phyloP scores from a whole-genome alignment of 2,329 filamentous ascomycete species.

The Pseudomassariella vexata region DNA sequence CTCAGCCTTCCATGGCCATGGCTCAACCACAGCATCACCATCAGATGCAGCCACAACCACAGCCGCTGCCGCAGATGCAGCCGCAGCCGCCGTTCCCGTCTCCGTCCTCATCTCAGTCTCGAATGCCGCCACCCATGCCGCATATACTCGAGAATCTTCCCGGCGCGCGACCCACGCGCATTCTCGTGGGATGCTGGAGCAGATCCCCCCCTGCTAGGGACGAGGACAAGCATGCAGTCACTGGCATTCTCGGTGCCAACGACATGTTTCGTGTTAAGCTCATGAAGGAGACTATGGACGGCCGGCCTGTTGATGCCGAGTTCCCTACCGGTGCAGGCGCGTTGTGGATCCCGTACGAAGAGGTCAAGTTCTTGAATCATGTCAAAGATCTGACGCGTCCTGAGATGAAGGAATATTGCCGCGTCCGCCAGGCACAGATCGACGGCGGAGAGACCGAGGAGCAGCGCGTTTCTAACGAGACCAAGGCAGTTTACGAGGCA shows the following conservation, averaged over 20 bases:
- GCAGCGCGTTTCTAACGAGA: conserved; percentile 44
- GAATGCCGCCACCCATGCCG: too few relatives aligned
- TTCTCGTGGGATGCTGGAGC: conserved; percentile 55
- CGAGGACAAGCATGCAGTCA: conserved; percentile 54
- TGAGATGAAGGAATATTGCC: conserved; percentile 60
- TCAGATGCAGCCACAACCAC: not conserved
- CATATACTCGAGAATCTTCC: conserved; percentile 28
- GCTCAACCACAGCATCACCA: conserved; percentile 6
- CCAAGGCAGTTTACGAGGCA: conserved; percentile 44
- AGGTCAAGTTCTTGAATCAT: conserved; percentile 53
- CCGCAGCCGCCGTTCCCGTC: conserved; percentile 9
- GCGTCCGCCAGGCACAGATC: conserved; percentile 53
- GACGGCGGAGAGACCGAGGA: conserved; percentile 45
- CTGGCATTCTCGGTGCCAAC: conserved; percentile 55
- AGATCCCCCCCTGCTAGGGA: conserved; percentile 41
- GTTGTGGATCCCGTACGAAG: conserved; percentile 58
- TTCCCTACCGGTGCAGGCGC: conserved; percentile 55
- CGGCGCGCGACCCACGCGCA: conserved; percentile 50
- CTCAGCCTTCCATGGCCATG: not conserved
- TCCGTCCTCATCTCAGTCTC: not conserved
- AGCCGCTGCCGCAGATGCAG: conserved; percentile 3
- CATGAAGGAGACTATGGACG: conserved; percentile 54
- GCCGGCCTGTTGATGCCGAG: conserved; percentile 51
- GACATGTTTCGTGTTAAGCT: conserved; percentile 63
- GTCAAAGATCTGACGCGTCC: conserved; percentile 42